phyloP scores from a whole-genome alignment of 2,329 filamentous ascomycete genomes.

The Colletotrichum sp. region DNA sequence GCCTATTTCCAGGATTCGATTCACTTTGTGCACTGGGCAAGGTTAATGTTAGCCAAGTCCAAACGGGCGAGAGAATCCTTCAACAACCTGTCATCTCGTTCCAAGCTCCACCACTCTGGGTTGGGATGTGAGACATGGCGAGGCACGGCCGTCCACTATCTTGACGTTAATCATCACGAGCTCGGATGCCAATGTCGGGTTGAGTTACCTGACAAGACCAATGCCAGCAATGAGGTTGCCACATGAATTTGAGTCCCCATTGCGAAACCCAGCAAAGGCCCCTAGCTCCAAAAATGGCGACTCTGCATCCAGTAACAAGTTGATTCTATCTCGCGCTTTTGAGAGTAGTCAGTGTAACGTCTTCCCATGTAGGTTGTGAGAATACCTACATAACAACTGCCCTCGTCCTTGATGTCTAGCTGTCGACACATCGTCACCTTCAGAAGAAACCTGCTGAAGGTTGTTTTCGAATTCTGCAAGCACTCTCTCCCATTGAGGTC shows the following conservation, averaged over 20 bases:
- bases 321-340: neutral
- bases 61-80: accelerated
- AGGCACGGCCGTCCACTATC: neutral
- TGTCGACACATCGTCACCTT: neutral
- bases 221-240: neutral
- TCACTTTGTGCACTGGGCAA: neutral
- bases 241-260: neutral
- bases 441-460: neutral
- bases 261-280: neutral
- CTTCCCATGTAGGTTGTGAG: neutral
- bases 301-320: neutral
- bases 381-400: neutral
- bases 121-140: neutral
- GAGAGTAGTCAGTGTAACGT: neutral
- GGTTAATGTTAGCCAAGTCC: neutral
- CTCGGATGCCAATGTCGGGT: accelerated
- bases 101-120: neutral
- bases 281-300: neutral
- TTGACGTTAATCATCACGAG: neutral
- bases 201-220: neutral
- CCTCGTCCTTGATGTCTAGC: neutral
- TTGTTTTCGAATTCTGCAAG: neutral
- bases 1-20: neutral
- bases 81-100: neutral
- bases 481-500: neutral